Evolutionary conservation across 1,284 basidiomycete genomes (phyloP).

Genomic region (Malassezia restricta): DNA sequence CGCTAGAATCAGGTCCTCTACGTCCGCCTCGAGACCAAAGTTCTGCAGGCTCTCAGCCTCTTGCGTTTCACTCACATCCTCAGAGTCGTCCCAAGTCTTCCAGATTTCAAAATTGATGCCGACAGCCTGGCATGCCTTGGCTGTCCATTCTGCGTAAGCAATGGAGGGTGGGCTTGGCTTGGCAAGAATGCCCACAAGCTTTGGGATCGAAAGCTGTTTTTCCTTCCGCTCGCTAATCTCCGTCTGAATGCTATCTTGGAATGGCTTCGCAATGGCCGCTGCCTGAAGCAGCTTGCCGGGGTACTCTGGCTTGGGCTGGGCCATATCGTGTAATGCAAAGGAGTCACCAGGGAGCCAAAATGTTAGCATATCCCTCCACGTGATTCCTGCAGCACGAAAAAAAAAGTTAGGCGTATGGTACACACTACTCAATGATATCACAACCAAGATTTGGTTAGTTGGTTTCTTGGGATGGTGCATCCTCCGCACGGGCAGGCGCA

Average conservation of each 20-base stretch:
- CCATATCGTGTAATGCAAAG: neutral
- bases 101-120: conserved; percentile 67
- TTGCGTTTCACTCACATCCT: conserved; percentile 46
- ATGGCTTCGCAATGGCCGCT: conserved; percentile 35
- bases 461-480: too few relatives aligned
- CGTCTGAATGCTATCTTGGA: conserved; percentile 29
- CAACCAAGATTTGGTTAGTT: too few relatives aligned
- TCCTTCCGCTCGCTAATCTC: conserved; percentile 26
- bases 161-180: conserved; percentile 75
- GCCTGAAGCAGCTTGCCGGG: conserved; percentile 39
- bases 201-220: conserved; percentile 49
- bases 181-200: conserved; percentile 80
- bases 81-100: conserved; percentile 43
- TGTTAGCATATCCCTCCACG: neutral
- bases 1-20: conserved; percentile 44
- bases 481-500: too few relatives aligned
- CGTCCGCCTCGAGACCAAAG: conserved; percentile 64
- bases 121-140: conserved; percentile 74
- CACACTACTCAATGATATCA: too few relatives aligned
- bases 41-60: conserved; percentile 56
- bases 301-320: conserved; percentile 19
- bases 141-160: conserved; percentile 85
- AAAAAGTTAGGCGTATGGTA: neutral
- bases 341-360: neutral
- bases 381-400: neutral